Conservation (phyloP, 306 rosid species). For the Prunus salicina region DNA sequence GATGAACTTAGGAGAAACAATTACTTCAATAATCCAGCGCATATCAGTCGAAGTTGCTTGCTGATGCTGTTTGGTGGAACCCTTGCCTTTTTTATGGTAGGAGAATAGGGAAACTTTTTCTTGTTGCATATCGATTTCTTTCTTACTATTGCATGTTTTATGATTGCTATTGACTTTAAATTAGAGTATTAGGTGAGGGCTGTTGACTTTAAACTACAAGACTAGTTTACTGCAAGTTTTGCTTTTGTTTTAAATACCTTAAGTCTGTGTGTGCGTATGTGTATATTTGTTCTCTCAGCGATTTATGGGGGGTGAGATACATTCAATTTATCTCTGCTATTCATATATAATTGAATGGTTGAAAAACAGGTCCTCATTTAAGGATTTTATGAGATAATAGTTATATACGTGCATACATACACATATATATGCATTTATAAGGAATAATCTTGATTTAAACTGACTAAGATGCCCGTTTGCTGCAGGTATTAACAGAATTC, state of each 20-base stretch:
- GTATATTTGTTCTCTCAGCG: background rate
- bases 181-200: background rate
- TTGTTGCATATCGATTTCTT: background rate
- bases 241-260: background rate
- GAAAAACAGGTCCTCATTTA: background rate
- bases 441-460: background rate
- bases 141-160: background rate
- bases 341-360: background rate
- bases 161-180: background rate
- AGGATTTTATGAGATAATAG: background rate
- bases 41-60: slow-evolving; percentile 70
- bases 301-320: background rate
- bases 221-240: background rate
- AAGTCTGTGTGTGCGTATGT: background rate
- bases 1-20: slow-evolving; percentile 54
- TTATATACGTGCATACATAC: background rate
- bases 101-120: slow-evolving; percentile 17
- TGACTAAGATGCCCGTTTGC: slow-evolving; percentile 27
- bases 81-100: slow-evolving; percentile 93
- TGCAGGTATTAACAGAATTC: slow-evolving; percentile 85
- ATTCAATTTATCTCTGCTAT: background rate
- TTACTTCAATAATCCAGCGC: slow-evolving; percentile 74
- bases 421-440: background rate
- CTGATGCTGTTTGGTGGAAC: slow-evolving; percentile 89
- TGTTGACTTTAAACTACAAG: background rate